Base-by-base conservation (phyloP, 176 grass and related monocot genomes). In the Chloris gayana region DNA sequence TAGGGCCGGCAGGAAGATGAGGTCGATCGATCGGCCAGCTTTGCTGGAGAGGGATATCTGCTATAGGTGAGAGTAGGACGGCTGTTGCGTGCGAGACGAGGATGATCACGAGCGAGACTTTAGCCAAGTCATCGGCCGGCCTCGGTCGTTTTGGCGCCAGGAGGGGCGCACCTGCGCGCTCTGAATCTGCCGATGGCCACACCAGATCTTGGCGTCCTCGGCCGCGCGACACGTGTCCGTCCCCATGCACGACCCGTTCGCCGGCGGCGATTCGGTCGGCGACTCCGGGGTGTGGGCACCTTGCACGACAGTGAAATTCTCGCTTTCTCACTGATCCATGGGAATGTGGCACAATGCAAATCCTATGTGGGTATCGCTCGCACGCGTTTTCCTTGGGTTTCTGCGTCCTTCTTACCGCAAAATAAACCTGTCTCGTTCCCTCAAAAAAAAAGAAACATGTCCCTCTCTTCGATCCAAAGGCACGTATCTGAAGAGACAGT, bases 141-240 rank as follows among this genome's bases (percentile, higher is more conserved):
- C 79, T 71, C n/a, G n/a, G n/a, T n/a, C n/a, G n/a, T n/a, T n/a
- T 45, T 27, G 73, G 64, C 25, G 54, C 64, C n/a, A 72, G 85
- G 33, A 82, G 46, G 50, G 29, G 14, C 29, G 84, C 51, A 81
- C 70, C 64, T 47, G 70, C 18, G 7, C 38, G 10, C 63, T 69
- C 38, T 53, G 42, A 70, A 82, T 75, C 41, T 50, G 30, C 42
- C 8, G 30, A 49, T 6, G 58, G 46, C 75, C 75, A 32, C 67
- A 14, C 32, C 18, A 32, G 72, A 66, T 85, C 83, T 65, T 33
- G n/a, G 12, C 33, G 51, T 8, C 2, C 75, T 1, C 14, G 54
- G 1, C 18, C 21, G 54, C 15, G 73, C 41, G 80, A 67, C 75
- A 46, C 21, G 75, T 74, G 80, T 35, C 26, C 66, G 7, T 5